These are phyloP conservation scores for Byssochlamys sp. DNA, from an alignment of 2,329 filamentous ascomycete genomes.

Conservation along the genomic window DNA sequence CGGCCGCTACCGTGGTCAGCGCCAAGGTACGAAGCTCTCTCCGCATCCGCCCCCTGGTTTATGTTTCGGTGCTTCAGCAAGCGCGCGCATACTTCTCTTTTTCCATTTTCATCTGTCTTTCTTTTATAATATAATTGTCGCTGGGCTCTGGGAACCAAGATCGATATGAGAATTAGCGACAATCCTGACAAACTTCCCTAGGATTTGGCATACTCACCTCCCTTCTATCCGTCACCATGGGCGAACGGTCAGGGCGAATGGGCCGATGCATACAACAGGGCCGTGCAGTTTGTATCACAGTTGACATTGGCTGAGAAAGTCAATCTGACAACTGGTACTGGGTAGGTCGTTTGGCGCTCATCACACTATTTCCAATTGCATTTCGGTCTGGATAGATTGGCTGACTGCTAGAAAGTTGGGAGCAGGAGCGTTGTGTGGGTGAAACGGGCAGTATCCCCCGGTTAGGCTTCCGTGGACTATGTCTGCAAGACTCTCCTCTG, in stretches of 20 bases:
- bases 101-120: too few relatives aligned
- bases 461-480: conserved; percentile 59
- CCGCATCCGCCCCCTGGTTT: neutral
- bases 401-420: conserved; percentile 43
- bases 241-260: conserved; percentile 64
- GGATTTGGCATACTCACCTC: conserved; percentile 43
- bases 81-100: conserved; percentile 1
- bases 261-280: conserved; percentile 65
- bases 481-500: conserved; percentile 75
- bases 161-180: neutral
- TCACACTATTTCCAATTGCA: neutral
- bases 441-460: conserved; percentile 46
- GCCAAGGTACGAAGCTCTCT: conserved; percentile 20
- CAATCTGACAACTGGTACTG: conserved; percentile 84
- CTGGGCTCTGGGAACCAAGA: neutral
- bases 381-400: neutral
- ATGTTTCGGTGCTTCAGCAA: conserved; percentile 1
- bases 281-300: conserved; percentile 69
- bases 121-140: too few relatives aligned
- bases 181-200: neutral
- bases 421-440: conserved; percentile 65
- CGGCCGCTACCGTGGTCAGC: conserved; percentile 22
- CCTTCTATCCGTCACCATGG: conserved; percentile 82
- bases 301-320: conserved; percentile 82
- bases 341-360: conserved; percentile 43